Conservation (phyloP, 306 rosid species). For the Adenanthera pavonina region DNA sequence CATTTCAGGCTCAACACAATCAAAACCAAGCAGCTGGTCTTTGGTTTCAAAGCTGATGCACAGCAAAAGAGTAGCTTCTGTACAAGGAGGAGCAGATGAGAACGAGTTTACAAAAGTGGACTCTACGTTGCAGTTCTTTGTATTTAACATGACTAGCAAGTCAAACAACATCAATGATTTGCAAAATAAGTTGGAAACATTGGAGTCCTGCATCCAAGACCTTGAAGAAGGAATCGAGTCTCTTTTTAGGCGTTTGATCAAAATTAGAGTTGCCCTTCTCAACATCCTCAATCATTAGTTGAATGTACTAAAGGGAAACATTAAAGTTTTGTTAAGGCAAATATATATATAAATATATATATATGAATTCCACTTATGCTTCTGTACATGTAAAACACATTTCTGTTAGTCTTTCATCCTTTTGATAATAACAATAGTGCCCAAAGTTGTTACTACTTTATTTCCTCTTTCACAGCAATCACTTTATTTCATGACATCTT, state of each 20-base stretch:
- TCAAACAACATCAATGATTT: conserved; percentile 31
- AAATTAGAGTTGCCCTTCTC: conserved; percentile 49
- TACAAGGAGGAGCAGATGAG: conserved; percentile 30
- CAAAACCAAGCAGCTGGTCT: conserved; percentile 38
- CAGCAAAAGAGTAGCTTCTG: conserved; percentile 34
- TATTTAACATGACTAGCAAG: conserved; percentile 36
- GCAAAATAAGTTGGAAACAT: conserved; percentile 38
- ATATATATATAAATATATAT: too few species aligned
- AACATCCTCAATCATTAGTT: conserved; percentile 48
- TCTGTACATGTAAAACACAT: background rate
- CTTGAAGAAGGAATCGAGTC: conserved; percentile 51
- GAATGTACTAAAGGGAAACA: background rate
- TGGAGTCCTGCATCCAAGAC: conserved; percentile 46
- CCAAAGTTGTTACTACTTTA: background rate
- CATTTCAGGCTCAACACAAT: conserved; percentile 41
- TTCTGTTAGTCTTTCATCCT: background rate
- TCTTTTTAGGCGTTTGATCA: conserved; percentile 47
- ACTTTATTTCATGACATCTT: background rate
- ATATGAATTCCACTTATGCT: conserved; percentile 20
- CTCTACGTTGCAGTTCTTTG: conserved; percentile 42
- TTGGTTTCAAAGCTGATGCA: conserved; percentile 48
- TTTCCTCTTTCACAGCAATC: background rate
- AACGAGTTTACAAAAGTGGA: conserved; percentile 51
- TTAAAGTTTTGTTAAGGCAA: conserved; percentile 36
- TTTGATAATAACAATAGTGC: background rate